phyloP scores from a whole-genome alignment of 73 alveolate species.

The Tetrahymena borealis region DNA sequence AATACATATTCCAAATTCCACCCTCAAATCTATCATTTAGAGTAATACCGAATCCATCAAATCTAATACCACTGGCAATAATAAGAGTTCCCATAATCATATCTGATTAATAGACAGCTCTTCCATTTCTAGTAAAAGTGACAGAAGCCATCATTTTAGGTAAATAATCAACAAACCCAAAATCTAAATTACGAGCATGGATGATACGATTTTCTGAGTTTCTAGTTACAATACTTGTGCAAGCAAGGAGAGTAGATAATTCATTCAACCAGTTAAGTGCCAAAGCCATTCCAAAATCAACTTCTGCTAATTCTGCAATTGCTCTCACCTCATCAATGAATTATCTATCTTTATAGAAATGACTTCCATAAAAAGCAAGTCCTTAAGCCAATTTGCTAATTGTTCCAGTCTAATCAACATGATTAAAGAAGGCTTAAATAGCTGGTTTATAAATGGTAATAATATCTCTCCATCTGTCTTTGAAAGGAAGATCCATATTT shows the following conservation, averaged over 20 bases:
- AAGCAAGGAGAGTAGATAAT: neutral
- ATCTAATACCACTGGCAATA: neutral
- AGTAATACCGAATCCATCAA: neutral
- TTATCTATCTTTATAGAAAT: neutral
- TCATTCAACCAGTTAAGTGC: neutral
- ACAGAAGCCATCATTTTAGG: neutral
- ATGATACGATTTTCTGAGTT: neutral
- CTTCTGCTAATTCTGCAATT: neutral
- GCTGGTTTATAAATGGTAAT: neutral
- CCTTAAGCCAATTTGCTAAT: neutral
- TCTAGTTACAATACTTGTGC: neutral
- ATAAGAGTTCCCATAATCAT: neutral
- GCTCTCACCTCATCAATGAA: neutral
- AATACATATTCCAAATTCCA: neutral
- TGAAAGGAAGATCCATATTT: neutral
- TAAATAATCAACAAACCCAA: neutral
- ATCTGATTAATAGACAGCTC: neutral
- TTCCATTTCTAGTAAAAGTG: neutral
- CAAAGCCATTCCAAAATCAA: neutral
- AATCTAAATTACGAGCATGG: conserved; percentile 8
- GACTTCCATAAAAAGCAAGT: neutral
- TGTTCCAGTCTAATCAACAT: neutral
- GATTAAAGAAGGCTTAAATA: neutral
- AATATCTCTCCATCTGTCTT: neutral
- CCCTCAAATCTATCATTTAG: neutral